phyloP scores from a whole-genome alignment of 192 early-diverging fungal species.

The Funneliformis geosporum region DNA sequence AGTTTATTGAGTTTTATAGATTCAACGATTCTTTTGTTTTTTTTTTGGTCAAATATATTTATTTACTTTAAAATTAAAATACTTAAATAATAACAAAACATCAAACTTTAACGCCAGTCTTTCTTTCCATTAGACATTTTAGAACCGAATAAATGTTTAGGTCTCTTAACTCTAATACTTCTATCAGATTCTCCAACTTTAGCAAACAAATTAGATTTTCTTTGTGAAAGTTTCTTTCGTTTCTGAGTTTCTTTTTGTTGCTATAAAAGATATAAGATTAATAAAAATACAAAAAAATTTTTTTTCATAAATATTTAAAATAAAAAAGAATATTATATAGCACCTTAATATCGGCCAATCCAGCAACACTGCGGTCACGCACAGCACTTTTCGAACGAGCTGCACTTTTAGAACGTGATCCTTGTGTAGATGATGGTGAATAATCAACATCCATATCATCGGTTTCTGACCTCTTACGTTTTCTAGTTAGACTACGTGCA shows the following conservation, averaged over 20 bases:
- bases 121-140: constrained; percentile 82
- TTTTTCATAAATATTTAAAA: too few relatives aligned
- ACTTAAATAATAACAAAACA: too few relatives aligned
- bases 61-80: too few relatives aligned
- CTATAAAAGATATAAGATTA: constrained; percentile 25
- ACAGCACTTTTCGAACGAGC: neutral
- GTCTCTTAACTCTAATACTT: constrained; percentile 88
- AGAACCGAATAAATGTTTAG: constrained; percentile 96
- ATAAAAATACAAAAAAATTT: neutral
- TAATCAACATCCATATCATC: constrained; percentile 67
- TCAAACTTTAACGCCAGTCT: constrained; percentile 70
- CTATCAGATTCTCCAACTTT: constrained; percentile 93
- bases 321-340: neutral
- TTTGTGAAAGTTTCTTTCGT: constrained; percentile 73
- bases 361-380: constrained; percentile 16
- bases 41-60: too few relatives aligned
- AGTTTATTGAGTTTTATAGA: too few relatives aligned
- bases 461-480: constrained; percentile 76
- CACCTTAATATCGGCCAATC: neutral
- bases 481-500: constrained; percentile 64
- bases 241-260: constrained; percentile 73
- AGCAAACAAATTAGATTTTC: constrained; percentile 73
- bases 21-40: too few relatives aligned
- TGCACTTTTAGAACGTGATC: constrained; percentile 1
- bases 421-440: constrained; percentile 56